phyloP scores from a whole-genome alignment of 2,329 filamentous ascomycete species.

The Fusarium keratoplasticum region DNA sequence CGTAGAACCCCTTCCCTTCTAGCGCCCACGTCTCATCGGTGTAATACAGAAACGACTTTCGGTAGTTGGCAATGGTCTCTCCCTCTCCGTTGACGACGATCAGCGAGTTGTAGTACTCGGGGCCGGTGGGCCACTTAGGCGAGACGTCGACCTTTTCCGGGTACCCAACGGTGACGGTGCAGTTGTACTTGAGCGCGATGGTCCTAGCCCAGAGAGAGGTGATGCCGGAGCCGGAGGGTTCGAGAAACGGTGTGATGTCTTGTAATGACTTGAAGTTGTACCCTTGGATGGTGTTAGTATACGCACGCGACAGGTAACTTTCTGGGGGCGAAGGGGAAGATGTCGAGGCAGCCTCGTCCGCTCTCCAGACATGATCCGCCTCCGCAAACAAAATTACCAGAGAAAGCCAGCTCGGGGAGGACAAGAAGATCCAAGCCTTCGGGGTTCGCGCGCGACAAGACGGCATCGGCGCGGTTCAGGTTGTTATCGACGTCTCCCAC shows the following conservation, averaged over 20 bases:
- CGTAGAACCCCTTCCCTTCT: constrained; percentile 66
- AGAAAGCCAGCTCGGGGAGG: constrained; percentile 81
- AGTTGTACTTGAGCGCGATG: constrained; percentile 73
- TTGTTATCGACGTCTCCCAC: constrained; percentile 79
- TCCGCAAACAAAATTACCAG: constrained; percentile 67
- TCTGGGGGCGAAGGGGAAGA: no score
- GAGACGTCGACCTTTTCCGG: constrained; percentile 73
- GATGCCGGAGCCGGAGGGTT: constrained; percentile 73
- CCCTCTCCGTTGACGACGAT: constrained; percentile 69
- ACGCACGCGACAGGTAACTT: no score
- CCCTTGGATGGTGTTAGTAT: no score
- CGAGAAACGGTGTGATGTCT: constrained; percentile 76
- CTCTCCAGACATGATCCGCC: no score
- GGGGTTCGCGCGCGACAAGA: constrained; percentile 65
- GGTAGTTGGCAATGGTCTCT: constrained; percentile 70
- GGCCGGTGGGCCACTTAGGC: constrained; percentile 60
- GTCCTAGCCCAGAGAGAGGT: constrained; percentile 78
- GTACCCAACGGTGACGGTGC: constrained; percentile 78
- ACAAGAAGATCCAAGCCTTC: constrained; percentile 76
- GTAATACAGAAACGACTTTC: constrained; percentile 69
- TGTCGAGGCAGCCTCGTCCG: no score
- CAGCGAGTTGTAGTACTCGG: constrained; percentile 66
- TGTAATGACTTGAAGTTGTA: constrained; percentile 81
- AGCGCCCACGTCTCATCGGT: constrained; percentile 72
- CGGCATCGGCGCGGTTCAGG: constrained; percentile 48